phyloP scores from a whole-genome alignment of 2,329 filamentous ascomycete genomes.

The Penicillium glabrum region DNA sequence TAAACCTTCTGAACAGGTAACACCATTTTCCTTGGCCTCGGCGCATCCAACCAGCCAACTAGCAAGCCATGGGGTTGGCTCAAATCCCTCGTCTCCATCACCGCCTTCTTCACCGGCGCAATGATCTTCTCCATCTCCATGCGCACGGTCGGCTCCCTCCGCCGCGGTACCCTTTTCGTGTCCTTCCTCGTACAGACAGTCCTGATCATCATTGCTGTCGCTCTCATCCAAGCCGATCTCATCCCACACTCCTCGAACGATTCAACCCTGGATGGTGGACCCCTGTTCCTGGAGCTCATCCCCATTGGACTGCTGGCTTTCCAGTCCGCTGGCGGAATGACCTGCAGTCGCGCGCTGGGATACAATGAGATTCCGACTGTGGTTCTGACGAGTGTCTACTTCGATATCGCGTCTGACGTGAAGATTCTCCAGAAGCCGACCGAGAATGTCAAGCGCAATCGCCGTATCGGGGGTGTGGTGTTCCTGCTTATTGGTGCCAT shows the following conservation, averaged over 20 bases:
- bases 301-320: conserved; percentile 46
- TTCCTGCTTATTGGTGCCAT: conserved; percentile 42
- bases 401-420: conserved; percentile 46
- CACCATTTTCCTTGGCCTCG: conserved; percentile 49
- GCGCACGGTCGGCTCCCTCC: conserved; percentile 34
- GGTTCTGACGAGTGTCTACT: conserved; percentile 48
- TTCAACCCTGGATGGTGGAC: conserved; percentile 23
- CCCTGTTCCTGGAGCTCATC: conserved; percentile 41
- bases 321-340: conserved; percentile 46
- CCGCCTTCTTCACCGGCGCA: conserved; percentile 43
- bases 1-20: conserved; percentile 35
- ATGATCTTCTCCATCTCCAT: conserved; percentile 41
- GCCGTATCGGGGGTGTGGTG: conserved; percentile 39
- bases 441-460: conserved; percentile 40
- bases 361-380: conserved; percentile 49
- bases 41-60: conserved; percentile 40
- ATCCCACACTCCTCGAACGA: conserved; percentile 35
- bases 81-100: conserved; percentile 46
- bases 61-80: conserved; percentile 45
- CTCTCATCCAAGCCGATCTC: conserved; percentile 38
- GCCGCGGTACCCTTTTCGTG: conserved; percentile 37
- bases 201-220: conserved; percentile 41
- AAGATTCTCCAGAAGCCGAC: conserved; percentile 33
- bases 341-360: conserved; percentile 41
- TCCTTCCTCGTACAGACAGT: conserved; percentile 44